These are phyloP conservation scores for Hansenula sp. DNA, from an alignment of 1,139 yeast species.

Conservation along the genomic window DNA sequence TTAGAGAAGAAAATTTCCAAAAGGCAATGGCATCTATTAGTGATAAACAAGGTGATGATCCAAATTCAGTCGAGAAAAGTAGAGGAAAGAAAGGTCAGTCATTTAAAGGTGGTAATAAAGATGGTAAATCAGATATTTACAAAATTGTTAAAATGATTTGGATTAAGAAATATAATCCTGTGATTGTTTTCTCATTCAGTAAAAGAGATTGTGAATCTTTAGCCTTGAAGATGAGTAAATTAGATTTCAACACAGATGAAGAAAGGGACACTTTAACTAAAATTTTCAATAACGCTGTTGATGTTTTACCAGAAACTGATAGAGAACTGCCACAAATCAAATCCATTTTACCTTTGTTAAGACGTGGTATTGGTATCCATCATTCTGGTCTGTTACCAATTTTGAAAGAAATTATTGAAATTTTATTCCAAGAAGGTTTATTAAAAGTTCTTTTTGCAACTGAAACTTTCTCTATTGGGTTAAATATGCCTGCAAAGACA, in stretches of 20 bases:
- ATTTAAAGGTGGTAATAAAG: conserved; percentile 85
- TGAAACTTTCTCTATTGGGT: conserved; percentile 96
- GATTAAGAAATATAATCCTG: conserved; percentile 93
- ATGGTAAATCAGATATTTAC: conserved; percentile 86
- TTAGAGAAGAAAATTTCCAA: conserved; percentile 96
- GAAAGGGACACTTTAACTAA: conserved; percentile 87
- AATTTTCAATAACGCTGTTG: conserved; percentile 86
- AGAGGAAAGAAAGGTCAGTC: conserved; percentile 79
- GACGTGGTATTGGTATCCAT: conserved; percentile 97
- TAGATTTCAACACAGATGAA: conserved; percentile 88
- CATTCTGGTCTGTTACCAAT: conserved; percentile 96
- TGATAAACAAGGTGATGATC: conserved; percentile 81
- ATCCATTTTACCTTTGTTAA: conserved; percentile 79
- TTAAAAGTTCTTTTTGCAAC: conserved; percentile 94
- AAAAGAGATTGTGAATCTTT: conserved; percentile 94
- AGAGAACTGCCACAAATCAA: conserved; percentile 91
- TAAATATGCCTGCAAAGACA: conserved; percentile 97
- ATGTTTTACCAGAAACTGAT: conserved; percentile 82
- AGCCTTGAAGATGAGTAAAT: conserved; percentile 91
- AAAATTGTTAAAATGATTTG: conserved; percentile 97
- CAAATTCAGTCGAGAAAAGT: conserved; percentile 48
- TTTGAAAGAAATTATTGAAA: conserved; percentile 93
- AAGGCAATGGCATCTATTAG: conserved; percentile 95
- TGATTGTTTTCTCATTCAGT: conserved; percentile 93
- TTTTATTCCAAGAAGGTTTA: conserved; percentile 93